Evolutionary conservation across 208 protist genomes (phyloP).

Genomic region (Crithidia brevicula): DNA sequence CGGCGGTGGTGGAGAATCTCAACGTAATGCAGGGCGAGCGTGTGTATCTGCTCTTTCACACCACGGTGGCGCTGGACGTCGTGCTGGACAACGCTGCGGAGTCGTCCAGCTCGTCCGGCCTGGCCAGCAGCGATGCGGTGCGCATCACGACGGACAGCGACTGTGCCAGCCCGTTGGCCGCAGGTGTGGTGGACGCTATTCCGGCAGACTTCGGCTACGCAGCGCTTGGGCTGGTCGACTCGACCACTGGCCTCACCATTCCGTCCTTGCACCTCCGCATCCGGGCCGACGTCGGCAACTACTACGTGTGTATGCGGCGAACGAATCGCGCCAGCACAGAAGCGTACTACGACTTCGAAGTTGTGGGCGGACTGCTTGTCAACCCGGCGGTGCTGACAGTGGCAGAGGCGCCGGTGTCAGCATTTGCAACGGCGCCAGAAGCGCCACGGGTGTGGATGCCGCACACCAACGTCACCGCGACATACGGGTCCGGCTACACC

Average conservation of each 20-base stretch:
- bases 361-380: conserved; percentile 60
- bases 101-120: conserved; percentile 4
- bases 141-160: conserved; percentile 49
- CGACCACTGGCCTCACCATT: conserved; percentile 20
- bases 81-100: conserved; percentile 49
- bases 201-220: conserved; percentile 78
- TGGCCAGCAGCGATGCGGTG: conserved; percentile 46
- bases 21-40: conserved; percentile 69
- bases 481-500: conserved; percentile 28
- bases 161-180: conserved; percentile 37
- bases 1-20: conserved; percentile 22
- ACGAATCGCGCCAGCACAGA: conserved; percentile 50
- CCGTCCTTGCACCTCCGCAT: conserved; percentile 83
- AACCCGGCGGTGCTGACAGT: conserved; percentile 50
- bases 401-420: conserved; percentile 47
- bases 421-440: conserved; percentile 54
- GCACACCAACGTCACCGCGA: conserved; percentile 45
- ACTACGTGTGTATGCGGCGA: conserved; percentile 84
- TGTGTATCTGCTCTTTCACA: conserved; percentile 86
- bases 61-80: conserved; percentile 57
- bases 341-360: conserved; percentile 74
- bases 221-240: conserved; percentile 31
- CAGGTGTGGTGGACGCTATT: conserved; percentile 50
- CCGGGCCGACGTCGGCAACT: conserved; percentile 51
- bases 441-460: conserved; percentile 70